These are phyloP conservation scores for Blastobotrys parvus DNA, from an alignment of 805 yeast genomes.

Conservation along the genomic window DNA sequence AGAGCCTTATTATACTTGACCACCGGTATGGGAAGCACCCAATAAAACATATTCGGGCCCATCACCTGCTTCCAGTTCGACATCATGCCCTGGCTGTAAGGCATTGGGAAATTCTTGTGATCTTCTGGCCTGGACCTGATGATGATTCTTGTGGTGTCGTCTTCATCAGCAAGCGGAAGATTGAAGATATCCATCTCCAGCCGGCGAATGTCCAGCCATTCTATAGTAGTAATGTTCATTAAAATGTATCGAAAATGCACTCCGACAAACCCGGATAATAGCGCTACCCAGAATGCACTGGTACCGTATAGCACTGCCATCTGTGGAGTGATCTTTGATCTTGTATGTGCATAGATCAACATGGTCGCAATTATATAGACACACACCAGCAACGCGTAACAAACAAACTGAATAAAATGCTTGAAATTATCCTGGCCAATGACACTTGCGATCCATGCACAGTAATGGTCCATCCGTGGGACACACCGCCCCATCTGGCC, in stretches of 20 bases:
- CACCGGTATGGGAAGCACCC: constrained; percentile 22
- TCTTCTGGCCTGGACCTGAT: constrained; percentile 37
- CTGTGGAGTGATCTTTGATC: constrained; percentile 36
- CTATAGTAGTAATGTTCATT: constrained; percentile 50
- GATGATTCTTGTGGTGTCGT: constrained; percentile 32
- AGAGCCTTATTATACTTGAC: not conserved
- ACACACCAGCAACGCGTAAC: constrained; percentile 33
- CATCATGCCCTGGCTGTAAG: constrained; percentile 22
- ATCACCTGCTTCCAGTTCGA: constrained; percentile 20
- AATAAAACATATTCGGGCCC: constrained; percentile 24
- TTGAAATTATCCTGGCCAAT: constrained; percentile 63
- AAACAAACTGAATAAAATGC: constrained; percentile 43
- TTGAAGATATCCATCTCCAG: constrained; percentile 27
- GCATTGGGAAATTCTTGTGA: constrained; percentile 16
- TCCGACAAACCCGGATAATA: constrained; percentile 36
- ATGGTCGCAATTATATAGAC: constrained; percentile 34
- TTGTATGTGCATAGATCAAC: constrained; percentile 26
- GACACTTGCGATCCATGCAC: constrained; percentile 66
- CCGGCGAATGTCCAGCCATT: constrained; percentile 22
- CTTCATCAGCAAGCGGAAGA: constrained; percentile 29
- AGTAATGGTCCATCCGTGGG: constrained; percentile 74
- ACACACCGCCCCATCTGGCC: constrained; percentile 48
- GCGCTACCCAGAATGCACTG: constrained; percentile 37
- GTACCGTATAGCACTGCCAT: constrained; percentile 40
- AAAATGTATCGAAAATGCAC: constrained; percentile 40